phyloP scores from a whole-genome alignment of 108 stramenopile species.

The Pelagomonas calceolata region DNA sequence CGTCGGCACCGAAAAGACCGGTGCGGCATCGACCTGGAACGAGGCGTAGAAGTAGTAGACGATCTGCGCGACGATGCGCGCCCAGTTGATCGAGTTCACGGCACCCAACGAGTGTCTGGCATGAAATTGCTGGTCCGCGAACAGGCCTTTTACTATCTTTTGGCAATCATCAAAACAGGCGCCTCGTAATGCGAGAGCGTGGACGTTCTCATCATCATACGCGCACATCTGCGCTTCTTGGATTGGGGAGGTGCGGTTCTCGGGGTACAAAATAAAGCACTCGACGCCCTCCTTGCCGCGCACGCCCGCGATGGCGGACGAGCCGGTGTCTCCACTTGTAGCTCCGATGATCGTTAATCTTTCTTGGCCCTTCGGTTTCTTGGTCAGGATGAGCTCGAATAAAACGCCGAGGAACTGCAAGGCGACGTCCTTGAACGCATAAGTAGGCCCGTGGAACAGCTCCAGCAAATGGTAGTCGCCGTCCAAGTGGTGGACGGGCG shows the following conservation, averaged over 20 bases:
- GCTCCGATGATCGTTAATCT: conserved; percentile 84
- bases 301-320: conserved; percentile 92
- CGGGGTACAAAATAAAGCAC: conserved; percentile 92
- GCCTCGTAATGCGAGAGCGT: conserved; percentile 82
- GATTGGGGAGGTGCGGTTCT: conserved; percentile 81
- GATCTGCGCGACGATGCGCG: conserved; percentile 93
- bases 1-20: conserved; percentile 81
- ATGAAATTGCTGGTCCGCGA: conserved; percentile 72
- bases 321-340: conserved; percentile 88
- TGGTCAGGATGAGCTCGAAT: conserved; percentile 94
- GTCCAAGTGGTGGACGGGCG: conserved; percentile 58
- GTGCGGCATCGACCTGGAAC: conserved; percentile 65
- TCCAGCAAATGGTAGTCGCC: conserved; percentile 43
- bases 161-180: conserved; percentile 94
- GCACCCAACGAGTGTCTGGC: conserved; percentile 77
- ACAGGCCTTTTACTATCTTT: conserved; percentile 92
- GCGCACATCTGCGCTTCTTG: conserved; percentile 99
- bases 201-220: conserved; percentile 80
- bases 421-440: conserved; percentile 99
- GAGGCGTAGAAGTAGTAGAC: conserved; percentile 98
- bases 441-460: conserved; percentile 97
- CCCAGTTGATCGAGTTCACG: conserved; percentile 98
- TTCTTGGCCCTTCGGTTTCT: conserved; percentile 62
- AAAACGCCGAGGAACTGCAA: conserved; percentile 97
- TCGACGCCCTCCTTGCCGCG: conserved; percentile 91